phyloP scores from a whole-genome alignment of 139 green algal genomes.

The Astrephomene gubernaculifera region DNA sequence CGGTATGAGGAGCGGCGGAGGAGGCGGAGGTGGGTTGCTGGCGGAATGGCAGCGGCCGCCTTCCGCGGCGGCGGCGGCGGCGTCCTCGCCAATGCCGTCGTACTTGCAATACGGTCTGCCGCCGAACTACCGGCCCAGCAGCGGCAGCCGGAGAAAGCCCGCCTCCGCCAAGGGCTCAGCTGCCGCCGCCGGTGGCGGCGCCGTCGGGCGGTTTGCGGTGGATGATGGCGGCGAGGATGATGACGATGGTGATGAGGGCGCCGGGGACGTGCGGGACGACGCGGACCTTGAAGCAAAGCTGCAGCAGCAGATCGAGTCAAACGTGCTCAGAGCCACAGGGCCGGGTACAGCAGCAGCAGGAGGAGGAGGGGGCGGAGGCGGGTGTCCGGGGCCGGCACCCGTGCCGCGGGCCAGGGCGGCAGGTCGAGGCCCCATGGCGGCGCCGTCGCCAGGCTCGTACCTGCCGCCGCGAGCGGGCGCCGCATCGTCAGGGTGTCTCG shows the following conservation, averaged over 20 bases:
- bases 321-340: neutral
- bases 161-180: neutral
- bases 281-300: slow-evolving; percentile 16
- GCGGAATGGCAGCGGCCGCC: neutral
- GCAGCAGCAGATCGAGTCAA: slow-evolving; percentile 31
- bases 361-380: too few species aligned
- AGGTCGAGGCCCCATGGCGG: neutral
- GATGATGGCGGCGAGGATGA: too few species aligned
- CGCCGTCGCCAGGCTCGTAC: slow-evolving; percentile 14
- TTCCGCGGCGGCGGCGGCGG: neutral
- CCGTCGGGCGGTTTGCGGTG: too few species aligned
- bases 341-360: too few species aligned
- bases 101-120: slow-evolving; percentile 39
- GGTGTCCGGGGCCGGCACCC: neutral
- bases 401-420: neutral
- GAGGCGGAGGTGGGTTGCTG: too few species aligned
- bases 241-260: neutral
- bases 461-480: slow-evolving; percentile 33
- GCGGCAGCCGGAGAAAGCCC: slow-evolving; percentile 13
- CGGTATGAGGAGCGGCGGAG: too few species aligned
- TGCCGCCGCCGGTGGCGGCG: too few species aligned
- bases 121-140: slow-evolving; percentile 45
- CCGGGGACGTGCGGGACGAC: neutral
- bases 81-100: neutral
- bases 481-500: neutral